Evolutionary conservation across 345 rosid species (phyloP).

Genomic region (Brassica incana): DNA sequence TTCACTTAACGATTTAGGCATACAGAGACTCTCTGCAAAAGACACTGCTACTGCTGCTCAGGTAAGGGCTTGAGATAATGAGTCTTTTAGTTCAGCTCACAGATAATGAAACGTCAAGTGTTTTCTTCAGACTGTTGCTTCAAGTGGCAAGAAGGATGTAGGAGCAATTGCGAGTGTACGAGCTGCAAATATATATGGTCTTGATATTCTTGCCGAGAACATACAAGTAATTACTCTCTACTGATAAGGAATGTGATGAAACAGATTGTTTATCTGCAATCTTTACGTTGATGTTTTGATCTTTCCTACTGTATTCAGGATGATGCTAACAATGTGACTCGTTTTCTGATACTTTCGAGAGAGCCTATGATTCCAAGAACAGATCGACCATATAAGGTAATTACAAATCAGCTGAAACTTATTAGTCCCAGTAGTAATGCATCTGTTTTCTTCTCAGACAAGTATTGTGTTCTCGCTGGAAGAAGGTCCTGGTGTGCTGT

Average conservation of each 20-base stretch:
- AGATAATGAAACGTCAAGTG: not conserved
- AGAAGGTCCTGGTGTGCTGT: slow-evolving; percentile 90
- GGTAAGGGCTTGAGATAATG: slow-evolving; percentile 45
- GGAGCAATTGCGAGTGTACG: slow-evolving; percentile 93
- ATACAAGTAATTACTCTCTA: slow-evolving; percentile 56
- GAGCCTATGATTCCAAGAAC: slow-evolving; percentile 84
- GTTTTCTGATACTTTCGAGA: slow-evolving; percentile 85
- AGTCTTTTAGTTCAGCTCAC: not conserved
- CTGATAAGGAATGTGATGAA: slow-evolving; percentile 19
- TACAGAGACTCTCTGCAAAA: slow-evolving; percentile 56
- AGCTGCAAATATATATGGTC: slow-evolving; percentile 88
- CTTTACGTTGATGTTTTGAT: slow-evolving; percentile 9
- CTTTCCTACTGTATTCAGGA: slow-evolving; percentile 52
- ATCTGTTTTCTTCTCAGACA: slow-evolving; percentile 54
- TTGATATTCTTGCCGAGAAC: slow-evolving; percentile 68
- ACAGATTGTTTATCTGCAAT: not conserved
- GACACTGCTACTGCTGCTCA: slow-evolving; percentile 92
- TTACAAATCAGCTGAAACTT: not conserved
- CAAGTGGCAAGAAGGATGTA: slow-evolving; percentile 51
- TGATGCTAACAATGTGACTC: slow-evolving; percentile 69
- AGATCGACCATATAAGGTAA: slow-evolving; percentile 72
- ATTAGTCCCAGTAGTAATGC: slow-evolving; percentile 11
- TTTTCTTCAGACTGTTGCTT: slow-evolving; percentile 60
- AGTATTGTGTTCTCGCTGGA: slow-evolving; percentile 94
- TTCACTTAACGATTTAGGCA: slow-evolving; percentile 58